Evolutionary conservation across 2,329 filamentous ascomycete genomes (phyloP).

Genomic region (Xylogone sp.): DNA sequence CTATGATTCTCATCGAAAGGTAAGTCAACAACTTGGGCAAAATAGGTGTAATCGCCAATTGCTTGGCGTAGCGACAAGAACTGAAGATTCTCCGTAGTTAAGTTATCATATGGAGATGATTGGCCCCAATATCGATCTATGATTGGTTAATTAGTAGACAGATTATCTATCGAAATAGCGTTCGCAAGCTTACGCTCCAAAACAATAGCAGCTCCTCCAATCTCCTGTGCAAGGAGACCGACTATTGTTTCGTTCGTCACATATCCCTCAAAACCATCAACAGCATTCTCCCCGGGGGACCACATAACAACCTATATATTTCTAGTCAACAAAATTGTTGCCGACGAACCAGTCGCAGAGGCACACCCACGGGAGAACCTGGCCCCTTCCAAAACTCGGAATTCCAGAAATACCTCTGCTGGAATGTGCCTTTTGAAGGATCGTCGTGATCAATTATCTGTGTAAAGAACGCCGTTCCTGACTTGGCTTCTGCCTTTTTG

Average conservation of each 20-base stretch:
- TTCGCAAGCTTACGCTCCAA: constrained; percentile 39
- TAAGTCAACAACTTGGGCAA: constrained; percentile 45
- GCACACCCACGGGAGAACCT: constrained; percentile 43
- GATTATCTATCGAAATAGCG: background rate
- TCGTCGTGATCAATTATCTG: constrained; percentile 54
- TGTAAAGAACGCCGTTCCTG: background rate
- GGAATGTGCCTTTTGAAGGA: constrained; percentile 45
- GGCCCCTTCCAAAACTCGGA: constrained; percentile 44
- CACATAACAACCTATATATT: constrained; percentile 36
- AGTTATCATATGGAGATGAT: constrained; percentile 43
- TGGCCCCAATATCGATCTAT: constrained; percentile 51
- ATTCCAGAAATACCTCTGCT: constrained; percentile 46
- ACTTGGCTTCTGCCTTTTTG: background rate
- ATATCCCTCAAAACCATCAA: constrained; percentile 41
- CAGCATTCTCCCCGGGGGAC: constrained; percentile 45
- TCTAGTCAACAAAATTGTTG: background rate
- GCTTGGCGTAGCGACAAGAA: constrained; percentile 48
- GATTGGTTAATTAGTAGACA: background rate
- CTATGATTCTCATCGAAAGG: constrained; percentile 42
- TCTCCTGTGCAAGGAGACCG: constrained; percentile 43
- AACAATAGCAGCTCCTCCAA: constrained; percentile 46
- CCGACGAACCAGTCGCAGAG: background rate
- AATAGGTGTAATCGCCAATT: constrained; percentile 47
- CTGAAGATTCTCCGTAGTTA: constrained; percentile 46
- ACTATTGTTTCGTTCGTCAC: constrained; percentile 42